A percentile compares a stretch with the other conserved stretches of the same genome.
Conservation (phyloP, 768 basidiomycete genomes). For the Tylopilus cervinicoccineus region DNA sequence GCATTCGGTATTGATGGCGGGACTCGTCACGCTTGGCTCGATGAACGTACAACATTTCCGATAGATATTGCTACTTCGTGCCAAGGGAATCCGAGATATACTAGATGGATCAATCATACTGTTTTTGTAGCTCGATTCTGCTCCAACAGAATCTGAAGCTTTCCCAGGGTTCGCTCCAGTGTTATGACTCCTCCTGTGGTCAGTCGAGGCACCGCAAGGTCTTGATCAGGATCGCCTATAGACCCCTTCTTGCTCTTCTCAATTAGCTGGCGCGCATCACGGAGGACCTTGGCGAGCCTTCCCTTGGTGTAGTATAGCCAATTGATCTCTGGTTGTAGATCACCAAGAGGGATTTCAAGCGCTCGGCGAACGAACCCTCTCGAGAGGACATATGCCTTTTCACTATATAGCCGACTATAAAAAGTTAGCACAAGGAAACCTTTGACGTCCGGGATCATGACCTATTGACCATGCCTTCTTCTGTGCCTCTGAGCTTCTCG, state of each 20-base stretch:
- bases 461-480: constrained; percentile 88
- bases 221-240: constrained; percentile 28
- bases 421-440: neutral
- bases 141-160: constrained; percentile 48
- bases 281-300: constrained; percentile 65
- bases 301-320: constrained; percentile 67
- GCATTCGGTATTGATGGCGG: neutral
- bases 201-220: constrained; percentile 66
- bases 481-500: constrained; percentile 87
- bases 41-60: constrained; percentile 27
- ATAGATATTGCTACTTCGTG: constrained; percentile 25
- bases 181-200: constrained; percentile 78
- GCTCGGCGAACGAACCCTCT: constrained; percentile 89
- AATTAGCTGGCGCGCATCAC: constrained; percentile 58
- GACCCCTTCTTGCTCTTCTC: constrained; percentile 54
- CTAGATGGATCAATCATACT: constrained; percentile 15
- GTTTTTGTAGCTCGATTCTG: constrained; percentile 9
- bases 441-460: constrained; percentile 24
- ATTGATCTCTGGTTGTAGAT: constrained; percentile 66
- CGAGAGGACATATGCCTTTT: constrained; percentile 90
- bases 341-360: constrained; percentile 70
- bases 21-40: constrained; percentile 10
- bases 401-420: constrained; percentile 83
- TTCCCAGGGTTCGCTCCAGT: constrained; percentile 68
- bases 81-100: constrained; percentile 12